Conservation (phyloP, 2,329 filamentous ascomycete genomes). For the Microcyclospora tardicrescens region DNA sequence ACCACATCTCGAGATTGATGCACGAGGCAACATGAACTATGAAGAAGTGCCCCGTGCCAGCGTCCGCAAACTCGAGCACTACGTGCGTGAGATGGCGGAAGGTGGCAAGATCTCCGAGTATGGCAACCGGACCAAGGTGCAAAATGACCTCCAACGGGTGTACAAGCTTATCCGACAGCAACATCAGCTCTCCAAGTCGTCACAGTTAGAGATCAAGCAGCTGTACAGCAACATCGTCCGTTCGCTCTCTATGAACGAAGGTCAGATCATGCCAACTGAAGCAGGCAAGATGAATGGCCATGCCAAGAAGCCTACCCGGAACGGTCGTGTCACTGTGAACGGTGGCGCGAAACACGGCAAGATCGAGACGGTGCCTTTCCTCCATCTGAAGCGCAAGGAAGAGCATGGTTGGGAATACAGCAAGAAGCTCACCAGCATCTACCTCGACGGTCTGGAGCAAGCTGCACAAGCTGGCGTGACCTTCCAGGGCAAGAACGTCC, state of each 20-base stretch:
- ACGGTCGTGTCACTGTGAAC: slow-evolving; percentile 30
- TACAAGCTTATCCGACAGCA: slow-evolving; percentile 99
- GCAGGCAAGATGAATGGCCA: slow-evolving; percentile 53
- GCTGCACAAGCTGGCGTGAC: slow-evolving; percentile 78
- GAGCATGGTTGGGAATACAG: slow-evolving; percentile 97
- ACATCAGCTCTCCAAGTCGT: slow-evolving; percentile 92
- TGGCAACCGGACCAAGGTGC: slow-evolving; percentile 94
- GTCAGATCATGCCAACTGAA: slow-evolving; percentile 86
- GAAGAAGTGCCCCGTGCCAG: slow-evolving; percentile 75
- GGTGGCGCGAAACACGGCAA: slow-evolving; percentile 60
- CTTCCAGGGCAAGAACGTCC: slow-evolving; percentile 86
- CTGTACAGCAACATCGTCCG: slow-evolving; percentile 90
- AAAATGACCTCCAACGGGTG: slow-evolving; percentile 85
- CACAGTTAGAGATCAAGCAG: slow-evolving; percentile 90
- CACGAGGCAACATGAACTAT: slow-evolving; percentile 84
- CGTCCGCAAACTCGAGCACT: slow-evolving; percentile 94
- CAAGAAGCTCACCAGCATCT: slow-evolving; percentile 91
- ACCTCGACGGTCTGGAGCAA: slow-evolving; percentile 82
- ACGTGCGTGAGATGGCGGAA: slow-evolving; percentile 96
- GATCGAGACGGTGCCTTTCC: slow-evolving; percentile 92
- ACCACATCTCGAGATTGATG: slow-evolving; percentile 82
- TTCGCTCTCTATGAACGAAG: slow-evolving; percentile 94
- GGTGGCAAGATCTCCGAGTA: slow-evolving; percentile 98
- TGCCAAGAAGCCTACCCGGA: slow-evolving; percentile 39
- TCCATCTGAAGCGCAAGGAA: slow-evolving; percentile 89